Base-by-base conservation (phyloP, 148 eudicot species). In the Dianthus caryophyllus region DNA sequence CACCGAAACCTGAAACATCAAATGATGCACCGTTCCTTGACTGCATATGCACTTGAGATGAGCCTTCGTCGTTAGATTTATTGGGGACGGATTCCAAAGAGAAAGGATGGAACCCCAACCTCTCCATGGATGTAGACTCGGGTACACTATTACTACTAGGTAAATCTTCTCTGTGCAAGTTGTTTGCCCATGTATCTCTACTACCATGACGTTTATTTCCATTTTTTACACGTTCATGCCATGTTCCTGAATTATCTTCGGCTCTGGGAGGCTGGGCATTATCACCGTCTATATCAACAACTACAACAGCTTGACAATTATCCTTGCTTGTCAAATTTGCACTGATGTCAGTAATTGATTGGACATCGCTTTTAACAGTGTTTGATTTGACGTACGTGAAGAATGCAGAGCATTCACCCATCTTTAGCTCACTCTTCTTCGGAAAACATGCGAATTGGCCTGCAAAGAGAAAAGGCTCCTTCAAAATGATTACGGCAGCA, bases 361-460 rank as follows among this genome's bases (percentile, higher is more conserved):
- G 83, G 61, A 56, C 16, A 65, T 26, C 79, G 81, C 74, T 79
- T 75, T 76, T 85, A 33, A 77, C 65, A 36, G 77, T 18, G 79
- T 72, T 79, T 56, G 91, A 79, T 80, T 94, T 94, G 66, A 90
- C 90, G 26, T 94, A 94, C 6, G 96, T 79, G 77, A 88, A 94
- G 77, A 94, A 94, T 39, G 99, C 99, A 26, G 97, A 94, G 63
- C 89, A 86, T 70, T 82, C 93, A n/a, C 99, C 99, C 25, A 94
- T 94, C 83, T 77, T 90, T 36, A 94, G 84, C 73, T 82, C 88
- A 75, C 85, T 90, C 80, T 83, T 94, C 87, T 77, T 94, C 33
- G 81, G 77, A 67, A 83, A 81, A 49, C 85, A 77, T 59, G 73
- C 31, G 56, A 56, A 73, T 73, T 80, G 85, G 59, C 88, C 97